Percentiles rank a stretch among this genome's conserved stretches.
Evolutionary conservation across 768 basidiomycete species (phyloP).

Genomic region (Tulasnella sp.): DNA sequence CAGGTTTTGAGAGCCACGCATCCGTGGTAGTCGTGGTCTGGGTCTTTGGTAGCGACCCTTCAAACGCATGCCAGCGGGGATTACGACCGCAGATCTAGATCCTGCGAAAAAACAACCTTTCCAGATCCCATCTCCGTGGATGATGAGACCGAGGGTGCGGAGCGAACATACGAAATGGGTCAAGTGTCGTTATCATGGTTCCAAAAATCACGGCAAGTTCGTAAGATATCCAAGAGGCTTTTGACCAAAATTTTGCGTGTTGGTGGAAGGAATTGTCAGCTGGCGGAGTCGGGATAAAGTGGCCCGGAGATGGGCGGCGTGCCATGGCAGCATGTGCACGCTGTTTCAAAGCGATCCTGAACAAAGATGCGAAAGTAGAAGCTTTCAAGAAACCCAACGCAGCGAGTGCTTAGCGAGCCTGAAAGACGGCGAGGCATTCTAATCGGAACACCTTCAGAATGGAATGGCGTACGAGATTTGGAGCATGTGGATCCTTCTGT

Average conservation of each 20-base stretch:
- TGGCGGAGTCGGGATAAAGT: neutral
- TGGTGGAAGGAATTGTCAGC: neutral
- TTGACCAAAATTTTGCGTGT: neutral
- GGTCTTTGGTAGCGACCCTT: neutral
- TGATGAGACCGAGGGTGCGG: neutral
- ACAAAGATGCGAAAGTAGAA: neutral
- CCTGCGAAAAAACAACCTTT: slow-evolving; percentile 2
- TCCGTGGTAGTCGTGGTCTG: neutral
- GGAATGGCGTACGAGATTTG: neutral
- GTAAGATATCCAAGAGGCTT: neutral
- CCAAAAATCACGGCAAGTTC: neutral
- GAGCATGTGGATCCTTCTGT: neutral
- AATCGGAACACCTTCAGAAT: neutral
- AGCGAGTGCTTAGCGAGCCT: neutral
- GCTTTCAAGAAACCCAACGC: neutral
- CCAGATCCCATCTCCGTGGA: neutral
- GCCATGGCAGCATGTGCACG: neutral
- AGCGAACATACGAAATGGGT: neutral
- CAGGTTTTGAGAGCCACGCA: neutral
- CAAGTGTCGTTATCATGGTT: neutral
- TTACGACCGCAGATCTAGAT: neutral
- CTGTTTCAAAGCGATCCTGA: neutral
- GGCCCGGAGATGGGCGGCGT: neutral
- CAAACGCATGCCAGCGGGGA: neutral
- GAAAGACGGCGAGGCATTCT: neutral